Percentiles rank a stretch among this genome's conserved stretches.
phyloP scores from a whole-genome alignment of 345 rosid genomes.

The Sisymbrium irio region DNA sequence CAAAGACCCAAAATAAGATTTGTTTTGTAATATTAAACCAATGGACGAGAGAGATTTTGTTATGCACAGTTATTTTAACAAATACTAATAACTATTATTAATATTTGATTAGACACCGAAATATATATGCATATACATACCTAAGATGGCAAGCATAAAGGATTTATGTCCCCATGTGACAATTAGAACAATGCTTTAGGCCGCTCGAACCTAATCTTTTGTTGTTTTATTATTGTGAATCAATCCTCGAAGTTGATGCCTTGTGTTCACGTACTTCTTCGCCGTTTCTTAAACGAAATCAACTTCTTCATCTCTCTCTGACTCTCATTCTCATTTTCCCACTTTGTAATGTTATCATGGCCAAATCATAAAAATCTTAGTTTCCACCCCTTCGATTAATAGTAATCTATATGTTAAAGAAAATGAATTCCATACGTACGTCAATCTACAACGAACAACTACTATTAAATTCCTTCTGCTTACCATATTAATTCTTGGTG shows the following conservation, averaged over 20 bases:
- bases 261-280: conserved; percentile 4
- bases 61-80: not conserved
- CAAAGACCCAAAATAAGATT: not conserved
- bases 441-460: not conserved
- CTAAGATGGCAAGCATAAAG: not conserved
- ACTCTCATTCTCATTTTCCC: not conserved
- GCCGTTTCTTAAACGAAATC: not conserved
- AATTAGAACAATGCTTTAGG: conserved; percentile 24
- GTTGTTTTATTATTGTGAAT: conserved; percentile 12
- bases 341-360: not conserved
- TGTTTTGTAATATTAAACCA: too few relatives aligned
- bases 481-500: not conserved
- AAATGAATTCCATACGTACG: not conserved
- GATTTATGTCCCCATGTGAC: conserved; percentile 25
- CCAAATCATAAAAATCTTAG: not conserved
- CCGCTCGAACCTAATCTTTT: conserved; percentile 22
- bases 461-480: not conserved
- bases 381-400: not conserved
- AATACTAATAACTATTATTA: not conserved
- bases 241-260: not conserved
- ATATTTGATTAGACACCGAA: not conserved
- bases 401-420: not conserved
- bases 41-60: not conserved
- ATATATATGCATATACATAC: not conserved
- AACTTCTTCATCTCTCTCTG: not conserved